Evolutionary conservation across 2,329 filamentous ascomycete species (phyloP).

Genomic region (Sarocladium brachiariae): DNA sequence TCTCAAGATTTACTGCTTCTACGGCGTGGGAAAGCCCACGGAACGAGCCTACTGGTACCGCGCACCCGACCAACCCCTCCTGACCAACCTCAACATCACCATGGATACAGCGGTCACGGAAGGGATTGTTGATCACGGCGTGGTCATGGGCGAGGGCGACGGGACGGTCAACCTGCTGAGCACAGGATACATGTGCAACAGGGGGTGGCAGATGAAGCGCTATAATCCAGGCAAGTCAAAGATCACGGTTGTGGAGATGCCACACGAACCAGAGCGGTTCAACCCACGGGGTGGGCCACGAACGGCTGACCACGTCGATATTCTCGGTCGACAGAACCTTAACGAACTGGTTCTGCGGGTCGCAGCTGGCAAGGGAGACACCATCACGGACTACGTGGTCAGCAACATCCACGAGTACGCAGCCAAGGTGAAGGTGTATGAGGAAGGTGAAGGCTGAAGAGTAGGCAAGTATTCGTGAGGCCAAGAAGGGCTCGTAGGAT

Average conservation of each 20-base stretch:
- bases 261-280: constrained; percentile 89
- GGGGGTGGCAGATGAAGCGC: constrained; percentile 86
- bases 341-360: constrained; percentile 88
- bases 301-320: constrained; percentile 90
- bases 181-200: constrained; percentile 93
- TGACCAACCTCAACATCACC: constrained; percentile 66
- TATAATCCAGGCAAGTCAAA: constrained; percentile 84
- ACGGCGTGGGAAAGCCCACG: constrained; percentile 88
- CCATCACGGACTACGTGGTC: constrained; percentile 69
- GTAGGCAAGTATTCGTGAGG: constrained; percentile 1
- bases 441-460: constrained; percentile 31
- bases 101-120: constrained; percentile 60
- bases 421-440: constrained; percentile 73
- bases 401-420: constrained; percentile 81
- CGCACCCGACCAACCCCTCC: constrained; percentile 52
- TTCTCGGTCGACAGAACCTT: constrained; percentile 77
- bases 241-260: constrained; percentile 89
- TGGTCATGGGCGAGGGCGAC: constrained; percentile 93
- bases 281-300: constrained; percentile 68
- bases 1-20: constrained; percentile 96
- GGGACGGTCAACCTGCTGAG: constrained; percentile 92
- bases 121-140: constrained; percentile 69
- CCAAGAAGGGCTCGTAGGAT: constrained; percentile 1
- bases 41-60: constrained; percentile 92
- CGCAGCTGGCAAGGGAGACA: constrained; percentile 75